These are phyloP conservation scores for Penicillium turbatum DNA, from an alignment of 495 filamentous ascomycete genomes.

Conservation along the genomic window DNA sequence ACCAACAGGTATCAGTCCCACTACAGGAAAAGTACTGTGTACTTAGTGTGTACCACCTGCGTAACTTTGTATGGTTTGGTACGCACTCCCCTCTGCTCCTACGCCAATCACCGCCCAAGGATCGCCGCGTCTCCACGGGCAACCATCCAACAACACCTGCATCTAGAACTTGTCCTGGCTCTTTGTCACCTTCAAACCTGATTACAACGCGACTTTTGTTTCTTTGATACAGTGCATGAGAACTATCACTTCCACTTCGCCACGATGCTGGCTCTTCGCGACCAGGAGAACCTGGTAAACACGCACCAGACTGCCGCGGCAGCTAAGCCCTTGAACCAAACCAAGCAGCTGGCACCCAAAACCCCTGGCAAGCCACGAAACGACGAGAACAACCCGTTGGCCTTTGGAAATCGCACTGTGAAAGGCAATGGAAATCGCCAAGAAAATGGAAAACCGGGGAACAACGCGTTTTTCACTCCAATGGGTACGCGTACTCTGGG, in stretches of 20 bases:
- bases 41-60: constrained; percentile 13
- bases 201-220: constrained; percentile 1
- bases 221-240: constrained; percentile 21
- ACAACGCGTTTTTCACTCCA: constrained; percentile 77
- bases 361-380: constrained; percentile 83
- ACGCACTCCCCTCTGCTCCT: constrained; percentile 23
- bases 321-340: constrained; percentile 72
- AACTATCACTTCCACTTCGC: constrained; percentile 22
- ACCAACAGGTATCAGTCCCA: not conserved
- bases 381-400: constrained; percentile 75
- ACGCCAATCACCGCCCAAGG: constrained; percentile 21
- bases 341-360: constrained; percentile 63
- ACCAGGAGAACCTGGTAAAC: constrained; percentile 88
- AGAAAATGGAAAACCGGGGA: constrained; percentile 60
- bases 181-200: not conserved
- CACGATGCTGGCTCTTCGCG: constrained; percentile 72
- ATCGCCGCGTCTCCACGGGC: constrained; percentile 47
- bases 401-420: constrained; percentile 60
- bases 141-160: constrained; percentile 36
- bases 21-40: constrained; percentile 15
- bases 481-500: constrained; percentile 52
- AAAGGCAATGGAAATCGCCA: constrained; percentile 60
- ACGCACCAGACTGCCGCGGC: constrained; percentile 71
- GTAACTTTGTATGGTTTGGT: constrained; percentile 35
- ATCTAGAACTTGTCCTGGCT: constrained; percentile 23